Evolutionary conservation across 192 early-diverging fungal species (phyloP).

Genomic region (Coemansia sp.): DNA sequence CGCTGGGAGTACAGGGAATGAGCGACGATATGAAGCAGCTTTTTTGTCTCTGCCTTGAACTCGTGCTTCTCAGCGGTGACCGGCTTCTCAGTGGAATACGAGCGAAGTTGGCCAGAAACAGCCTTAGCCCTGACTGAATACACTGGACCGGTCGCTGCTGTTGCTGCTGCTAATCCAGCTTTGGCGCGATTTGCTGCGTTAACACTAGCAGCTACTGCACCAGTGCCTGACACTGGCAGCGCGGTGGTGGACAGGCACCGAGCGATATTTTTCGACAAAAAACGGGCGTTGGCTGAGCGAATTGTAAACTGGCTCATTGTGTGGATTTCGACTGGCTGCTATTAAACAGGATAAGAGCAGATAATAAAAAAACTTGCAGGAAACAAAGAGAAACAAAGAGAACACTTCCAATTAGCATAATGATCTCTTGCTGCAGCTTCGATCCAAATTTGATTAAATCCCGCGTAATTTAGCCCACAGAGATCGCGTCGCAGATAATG

Average conservation of each 20-base stretch:
- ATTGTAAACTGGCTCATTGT: constrained; percentile 44
- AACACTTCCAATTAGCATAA: too few species aligned
- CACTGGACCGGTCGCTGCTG: not conserved
- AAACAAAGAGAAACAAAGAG: not conserved
- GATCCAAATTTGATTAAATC: too few species aligned
- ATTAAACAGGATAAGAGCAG: not conserved
- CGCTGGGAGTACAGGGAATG: constrained; percentile 94
- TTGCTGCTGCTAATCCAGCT: not conserved
- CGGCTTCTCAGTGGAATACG: constrained; percentile 30
- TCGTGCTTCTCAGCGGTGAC: constrained; percentile 58
- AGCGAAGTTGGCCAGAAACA: constrained; percentile 10
- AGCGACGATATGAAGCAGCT: constrained; percentile 92
- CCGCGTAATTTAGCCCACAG: too few species aligned
- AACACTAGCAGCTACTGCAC: not conserved
- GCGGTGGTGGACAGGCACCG: constrained; percentile 5
- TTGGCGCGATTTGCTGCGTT: not conserved
- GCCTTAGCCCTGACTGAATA: too few species aligned
- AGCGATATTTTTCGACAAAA: constrained; percentile 6
- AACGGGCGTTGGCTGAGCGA: constrained; percentile 21
- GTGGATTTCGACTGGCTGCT: not conserved
- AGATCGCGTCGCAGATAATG: too few species aligned
- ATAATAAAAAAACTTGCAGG: not conserved
- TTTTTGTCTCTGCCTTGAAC: constrained; percentile 87
- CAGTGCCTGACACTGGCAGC: not conserved
- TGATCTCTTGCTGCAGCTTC: too few species aligned